phyloP scores from a whole-genome alignment of 441 rosid species.

The Gossypium davidsonii region DNA sequence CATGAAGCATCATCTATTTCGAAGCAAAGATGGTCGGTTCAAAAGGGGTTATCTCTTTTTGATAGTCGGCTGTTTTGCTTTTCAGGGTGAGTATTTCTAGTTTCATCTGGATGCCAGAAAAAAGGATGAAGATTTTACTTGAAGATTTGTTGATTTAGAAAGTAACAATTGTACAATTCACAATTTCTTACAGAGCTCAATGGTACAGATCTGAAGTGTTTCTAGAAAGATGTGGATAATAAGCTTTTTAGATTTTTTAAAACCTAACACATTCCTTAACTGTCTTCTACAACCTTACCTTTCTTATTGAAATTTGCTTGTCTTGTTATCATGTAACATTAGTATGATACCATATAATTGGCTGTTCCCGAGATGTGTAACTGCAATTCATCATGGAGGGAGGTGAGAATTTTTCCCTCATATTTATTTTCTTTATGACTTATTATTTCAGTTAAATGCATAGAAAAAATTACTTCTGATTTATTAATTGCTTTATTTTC shows the following conservation, averaged over 20 bases:
- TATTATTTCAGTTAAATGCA: constrained; percentile 11
- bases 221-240: neutral
- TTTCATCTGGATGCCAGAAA: constrained; percentile 5
- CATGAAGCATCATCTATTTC: constrained; percentile 22
- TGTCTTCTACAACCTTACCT: neutral
- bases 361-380: constrained; percentile 64
- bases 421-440: neutral
- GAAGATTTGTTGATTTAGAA: neutral
- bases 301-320: constrained; percentile 8
- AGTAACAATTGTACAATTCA: neutral
- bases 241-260: neutral
- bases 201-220: neutral
- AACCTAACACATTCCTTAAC: neutral
- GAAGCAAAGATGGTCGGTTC: constrained; percentile 22
- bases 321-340: constrained; percentile 17
- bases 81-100: constrained; percentile 53
- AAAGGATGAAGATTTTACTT: neutral
- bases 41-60: constrained; percentile 51
- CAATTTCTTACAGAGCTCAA: neutral
- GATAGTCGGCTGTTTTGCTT: constrained; percentile 63
- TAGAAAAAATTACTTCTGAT: constrained; percentile 15
- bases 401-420: constrained; percentile 36
- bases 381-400: constrained; percentile 91
- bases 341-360: constrained; percentile 68
- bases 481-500: constrained; percentile 9